Percentiles rank a stretch among this genome's conserved stretches.
Conservation (phyloP, 805 yeast genomes). For the Dipodascus albidus region DNA sequence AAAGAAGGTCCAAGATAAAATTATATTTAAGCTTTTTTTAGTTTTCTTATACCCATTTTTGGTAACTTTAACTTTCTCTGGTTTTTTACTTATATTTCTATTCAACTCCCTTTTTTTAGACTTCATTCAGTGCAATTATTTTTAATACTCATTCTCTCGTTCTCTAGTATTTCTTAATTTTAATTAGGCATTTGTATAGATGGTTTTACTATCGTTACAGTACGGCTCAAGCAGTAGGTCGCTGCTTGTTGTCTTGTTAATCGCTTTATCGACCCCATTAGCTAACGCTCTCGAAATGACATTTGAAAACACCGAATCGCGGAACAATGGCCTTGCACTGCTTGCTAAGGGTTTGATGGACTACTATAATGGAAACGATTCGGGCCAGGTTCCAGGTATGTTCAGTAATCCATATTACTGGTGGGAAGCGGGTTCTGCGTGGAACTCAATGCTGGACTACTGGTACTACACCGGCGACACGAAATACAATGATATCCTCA, state of each 20-base stretch:
- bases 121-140: too few species aligned
- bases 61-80: too few species aligned
- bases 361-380: constrained; percentile 57
- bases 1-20: too few species aligned
- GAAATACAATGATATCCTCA: constrained; percentile 45
- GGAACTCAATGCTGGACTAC: constrained; percentile 59
- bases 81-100: too few species aligned
- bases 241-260: not conserved
- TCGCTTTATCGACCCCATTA: not conserved
- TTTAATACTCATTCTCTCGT: too few species aligned
- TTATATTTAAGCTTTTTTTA: too few species aligned
- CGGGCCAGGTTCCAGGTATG: constrained; percentile 68
- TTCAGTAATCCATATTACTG: constrained; percentile 69
- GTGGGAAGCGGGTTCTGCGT: constrained; percentile 88
- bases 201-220: not conserved
- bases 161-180: too few species aligned
- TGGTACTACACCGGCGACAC: constrained; percentile 59
- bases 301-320: constrained; percentile 10
- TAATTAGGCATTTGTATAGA: too few species aligned
- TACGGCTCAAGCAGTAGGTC: not conserved
- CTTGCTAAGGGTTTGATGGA: constrained; percentile 67
- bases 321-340: constrained; percentile 40
- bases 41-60: too few species aligned
- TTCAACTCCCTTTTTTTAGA: too few species aligned
- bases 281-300: constrained; percentile 11